Conservation (phyloP, 805 yeast species). For the Candida broadrunensis region DNA sequence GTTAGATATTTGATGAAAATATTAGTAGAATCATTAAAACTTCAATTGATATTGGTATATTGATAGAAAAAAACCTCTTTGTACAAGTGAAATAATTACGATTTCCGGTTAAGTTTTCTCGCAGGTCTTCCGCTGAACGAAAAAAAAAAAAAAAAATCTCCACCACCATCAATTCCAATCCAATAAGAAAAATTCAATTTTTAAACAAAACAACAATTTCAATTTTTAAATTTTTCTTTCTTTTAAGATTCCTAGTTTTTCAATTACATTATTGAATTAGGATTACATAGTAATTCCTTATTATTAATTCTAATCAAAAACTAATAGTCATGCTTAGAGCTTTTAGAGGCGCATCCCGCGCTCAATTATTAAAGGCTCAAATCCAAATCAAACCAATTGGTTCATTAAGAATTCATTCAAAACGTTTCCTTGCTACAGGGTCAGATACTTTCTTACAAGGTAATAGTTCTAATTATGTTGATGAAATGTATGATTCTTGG, state of each 20-base stretch:
- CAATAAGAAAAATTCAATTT: not conserved
- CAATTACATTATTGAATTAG: not conserved
- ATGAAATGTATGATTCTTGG: slow-evolving; percentile 98
- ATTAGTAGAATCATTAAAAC: too few relatives aligned
- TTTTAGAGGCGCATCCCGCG: slow-evolving; percentile 34
- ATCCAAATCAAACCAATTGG: not conserved
- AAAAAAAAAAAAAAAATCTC: not conserved
- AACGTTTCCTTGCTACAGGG: slow-evolving; percentile 29
- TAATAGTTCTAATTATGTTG: slow-evolving; percentile 86
- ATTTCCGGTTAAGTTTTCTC: too few relatives aligned
- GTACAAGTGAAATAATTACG: too few relatives aligned
- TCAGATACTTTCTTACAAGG: slow-evolving; percentile 77
- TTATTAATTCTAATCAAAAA: too few relatives aligned
- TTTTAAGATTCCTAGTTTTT: not conserved
- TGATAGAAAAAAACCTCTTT: too few relatives aligned
- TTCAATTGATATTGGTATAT: too few relatives aligned
- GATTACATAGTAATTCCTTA: not conserved
- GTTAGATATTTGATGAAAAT: too few relatives aligned
- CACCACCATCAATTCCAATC: not conserved
- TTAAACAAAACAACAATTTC: not conserved
- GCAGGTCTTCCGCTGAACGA: too few relatives aligned
- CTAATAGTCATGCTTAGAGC: slow-evolving; percentile 39
- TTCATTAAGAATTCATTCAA: slow-evolving; percentile 1
- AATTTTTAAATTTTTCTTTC: not conserved
- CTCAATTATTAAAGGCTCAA: slow-evolving; percentile 28